phyloP scores from a whole-genome alignment of 2,329 filamentous ascomycete species.

The Colletotrichum siamense region DNA sequence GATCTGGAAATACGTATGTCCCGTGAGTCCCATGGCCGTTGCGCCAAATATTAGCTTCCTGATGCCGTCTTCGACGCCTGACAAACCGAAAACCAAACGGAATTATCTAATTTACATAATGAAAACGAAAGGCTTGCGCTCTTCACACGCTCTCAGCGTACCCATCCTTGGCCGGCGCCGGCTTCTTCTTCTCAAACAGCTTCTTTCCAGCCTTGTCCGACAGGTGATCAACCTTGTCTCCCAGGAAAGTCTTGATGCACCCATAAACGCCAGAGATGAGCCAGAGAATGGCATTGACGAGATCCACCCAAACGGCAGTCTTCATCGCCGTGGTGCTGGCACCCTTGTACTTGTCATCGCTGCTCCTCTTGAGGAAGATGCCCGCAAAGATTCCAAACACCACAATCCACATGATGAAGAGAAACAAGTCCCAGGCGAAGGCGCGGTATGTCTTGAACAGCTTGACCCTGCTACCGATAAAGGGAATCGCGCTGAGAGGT shows the following conservation, averaged over 20 bases:
- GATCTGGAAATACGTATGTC: neutral
- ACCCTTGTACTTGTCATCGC: constrained; percentile 54
- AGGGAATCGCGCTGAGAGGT: constrained; percentile 38
- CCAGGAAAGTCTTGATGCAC: constrained; percentile 43
- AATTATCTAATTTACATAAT: neutral
- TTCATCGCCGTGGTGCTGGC: constrained; percentile 62
- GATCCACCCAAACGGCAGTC: constrained; percentile 74
- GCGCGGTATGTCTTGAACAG: constrained; percentile 46
- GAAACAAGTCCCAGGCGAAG: constrained; percentile 48
- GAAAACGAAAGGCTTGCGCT: neutral
- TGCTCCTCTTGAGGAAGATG: constrained; percentile 69
- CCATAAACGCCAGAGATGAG: constrained; percentile 51
- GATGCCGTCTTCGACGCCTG: neutral
- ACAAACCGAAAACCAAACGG: neutral
- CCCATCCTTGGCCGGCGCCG: constrained; percentile 20
- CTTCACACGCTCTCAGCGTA: constrained; percentile 35
- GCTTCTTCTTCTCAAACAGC: constrained; percentile 39
- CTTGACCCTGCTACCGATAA: constrained; percentile 36
- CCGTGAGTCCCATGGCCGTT: neutral
- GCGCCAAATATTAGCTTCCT: neutral
- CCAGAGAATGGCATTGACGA: constrained; percentile 73
- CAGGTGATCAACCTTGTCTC: constrained; percentile 43
- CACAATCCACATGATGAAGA: constrained; percentile 63
- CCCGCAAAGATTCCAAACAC: constrained; percentile 76
- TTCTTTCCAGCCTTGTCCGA: constrained; percentile 43